Conservation (phyloP, 495 filamentous ascomycete genomes). For the Aspergillus leporis region DNA sequence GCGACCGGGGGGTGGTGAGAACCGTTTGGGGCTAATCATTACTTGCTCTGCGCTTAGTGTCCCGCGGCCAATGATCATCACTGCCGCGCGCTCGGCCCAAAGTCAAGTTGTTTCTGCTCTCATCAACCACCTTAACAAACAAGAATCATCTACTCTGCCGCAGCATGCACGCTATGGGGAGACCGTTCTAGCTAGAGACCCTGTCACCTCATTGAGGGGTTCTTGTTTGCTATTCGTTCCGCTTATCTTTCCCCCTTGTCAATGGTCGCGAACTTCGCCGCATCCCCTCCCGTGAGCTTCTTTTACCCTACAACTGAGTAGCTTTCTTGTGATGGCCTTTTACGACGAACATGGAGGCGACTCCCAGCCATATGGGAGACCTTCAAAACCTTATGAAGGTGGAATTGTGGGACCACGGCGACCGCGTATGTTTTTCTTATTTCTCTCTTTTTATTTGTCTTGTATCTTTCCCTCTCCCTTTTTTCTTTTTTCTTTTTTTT, state of each 20-base stretch:
- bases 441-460: not conserved
- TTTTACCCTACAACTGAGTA: constrained; percentile 8
- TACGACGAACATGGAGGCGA: constrained; percentile 46
- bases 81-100: constrained; percentile 4
- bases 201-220: constrained; percentile 7
- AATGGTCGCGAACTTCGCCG: constrained; percentile 5
- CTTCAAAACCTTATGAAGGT: constrained; percentile 38
- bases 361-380: constrained; percentile 32
- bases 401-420: constrained; percentile 42
- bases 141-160: not conserved
- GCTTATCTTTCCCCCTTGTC: constrained; percentile 12
- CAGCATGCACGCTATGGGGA: constrained; percentile 16
- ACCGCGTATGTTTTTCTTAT: constrained; percentile 36
- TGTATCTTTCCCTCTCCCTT: not conserved
- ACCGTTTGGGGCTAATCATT: constrained; percentile 8
- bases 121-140: not conserved
- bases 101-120: not conserved
- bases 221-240: constrained; percentile 3
- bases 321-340: constrained; percentile 37
- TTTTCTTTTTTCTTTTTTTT: not conserved
- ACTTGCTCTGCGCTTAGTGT: not conserved
- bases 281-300: constrained; percentile 14
- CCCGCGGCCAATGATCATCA: constrained; percentile 11
- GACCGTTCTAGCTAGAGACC: constrained; percentile 10
- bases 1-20: constrained; percentile 5